Evolutionary conservation across 2,329 filamentous ascomycete genomes (phyloP), one percentile per base, ranked within the genome.

Genomic region (Ascosphaera acerosa): DNA sequence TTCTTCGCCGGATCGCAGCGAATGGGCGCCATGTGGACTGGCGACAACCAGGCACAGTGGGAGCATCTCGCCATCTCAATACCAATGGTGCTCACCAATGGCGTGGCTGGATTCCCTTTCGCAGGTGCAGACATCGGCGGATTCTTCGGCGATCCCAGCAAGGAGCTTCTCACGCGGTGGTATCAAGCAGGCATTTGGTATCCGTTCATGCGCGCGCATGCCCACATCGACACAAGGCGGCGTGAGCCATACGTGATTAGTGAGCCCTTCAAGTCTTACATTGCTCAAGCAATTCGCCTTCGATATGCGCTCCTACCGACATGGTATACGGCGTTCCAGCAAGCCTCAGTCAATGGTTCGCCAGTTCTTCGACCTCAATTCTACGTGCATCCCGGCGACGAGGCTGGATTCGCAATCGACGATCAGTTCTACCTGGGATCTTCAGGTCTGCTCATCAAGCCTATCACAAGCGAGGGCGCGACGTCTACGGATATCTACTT

Each of bases 111-210:
- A 5, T 94, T 76, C 51, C 87, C 87, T 7, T 94, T 94, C 45
- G 70, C 80, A 1, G 87, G 87, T 33, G 87, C 87, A 32, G 87
- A 97, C 54, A 82, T 97, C 31, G 87, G 82, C 34, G 87, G 87
- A 17, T 97, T 97, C 63, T 97, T 97, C 44, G 84, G 87, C 34
- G 92, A 97, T 53, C 87, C 87, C 0, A 76, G 76, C 43, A 82
- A 82, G 45, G 84, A 97, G 36, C 66, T 97, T 15, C 64, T 90
- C 41, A 76, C 77, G 7, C 71, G 87, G 23, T 97, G 87, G 87
- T 97, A 91, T 54, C 87, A 97, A 53, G 70, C 82, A 19, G 87
- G 87, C 37, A 77, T 78, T 34, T 97, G 90, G 61, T 94, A 94
- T 50, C 87, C 87, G 5, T 97, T 94, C 60, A 90, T 94, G 75